Conservation (phyloP, 208 protist genomes). For the Naegleria gruberi region DNA sequence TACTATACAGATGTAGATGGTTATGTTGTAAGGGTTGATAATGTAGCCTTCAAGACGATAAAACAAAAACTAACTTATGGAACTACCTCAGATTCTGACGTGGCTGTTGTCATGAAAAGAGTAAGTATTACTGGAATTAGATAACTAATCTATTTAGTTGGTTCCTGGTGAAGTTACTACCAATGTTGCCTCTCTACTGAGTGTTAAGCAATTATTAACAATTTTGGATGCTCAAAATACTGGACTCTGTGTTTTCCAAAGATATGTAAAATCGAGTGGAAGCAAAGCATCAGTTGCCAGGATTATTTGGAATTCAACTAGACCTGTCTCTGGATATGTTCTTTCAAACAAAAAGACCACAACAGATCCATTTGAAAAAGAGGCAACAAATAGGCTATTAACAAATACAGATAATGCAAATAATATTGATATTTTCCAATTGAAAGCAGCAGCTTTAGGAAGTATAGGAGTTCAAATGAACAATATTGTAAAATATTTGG, state of each 20-base stretch:
- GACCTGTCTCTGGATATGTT: neutral
- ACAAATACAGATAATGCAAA: neutral
- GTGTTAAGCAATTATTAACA: neutral
- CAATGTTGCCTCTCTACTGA: neutral
- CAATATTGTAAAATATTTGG: neutral
- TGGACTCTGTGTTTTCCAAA: constrained; percentile 2
- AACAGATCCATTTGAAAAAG: constrained; percentile 2
- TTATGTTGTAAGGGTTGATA: neutral
- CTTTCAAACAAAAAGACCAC: neutral
- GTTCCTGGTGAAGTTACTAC: neutral
- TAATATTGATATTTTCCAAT: neutral
- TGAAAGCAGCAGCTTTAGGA: neutral
- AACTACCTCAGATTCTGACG: neutral
- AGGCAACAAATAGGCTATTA: neutral
- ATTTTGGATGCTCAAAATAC: neutral
- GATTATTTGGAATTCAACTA: neutral
- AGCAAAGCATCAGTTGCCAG: constrained; percentile 9
- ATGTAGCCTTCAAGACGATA: constrained; percentile 9
- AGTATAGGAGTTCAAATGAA: neutral
- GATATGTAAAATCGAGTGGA: constrained; percentile 23
- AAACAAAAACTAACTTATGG: constrained; percentile 3
- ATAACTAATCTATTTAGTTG: too few relatives aligned
- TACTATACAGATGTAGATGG: constrained; percentile 19
- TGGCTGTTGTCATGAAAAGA: constrained; percentile 5
- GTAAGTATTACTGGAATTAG: too few relatives aligned